Evolutionary conservation across 139 green algal species (phyloP).

Genomic region (Closterium sp.): DNA sequence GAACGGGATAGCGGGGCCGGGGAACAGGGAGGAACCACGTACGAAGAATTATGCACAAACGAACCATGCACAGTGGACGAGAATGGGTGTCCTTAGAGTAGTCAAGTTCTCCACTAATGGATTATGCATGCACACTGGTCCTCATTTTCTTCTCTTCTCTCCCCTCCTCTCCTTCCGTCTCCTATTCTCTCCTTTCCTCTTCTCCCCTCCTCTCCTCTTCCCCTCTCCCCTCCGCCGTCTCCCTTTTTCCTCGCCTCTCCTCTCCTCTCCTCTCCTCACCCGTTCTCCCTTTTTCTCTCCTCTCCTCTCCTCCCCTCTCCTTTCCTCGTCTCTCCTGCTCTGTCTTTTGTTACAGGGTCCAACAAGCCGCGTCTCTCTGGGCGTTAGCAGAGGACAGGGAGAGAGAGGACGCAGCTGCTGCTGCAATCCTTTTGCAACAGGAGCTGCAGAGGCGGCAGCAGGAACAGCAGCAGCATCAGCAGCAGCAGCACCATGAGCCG

Average conservation of each 20-base stretch:
- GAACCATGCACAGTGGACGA: too few species aligned
- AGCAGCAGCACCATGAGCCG: neutral
- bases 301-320: neutral
- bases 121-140: too few species aligned
- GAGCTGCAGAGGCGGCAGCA: neutral
- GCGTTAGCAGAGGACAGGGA: neutral
- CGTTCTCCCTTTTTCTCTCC: neutral
- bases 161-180: neutral
- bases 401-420: neutral
- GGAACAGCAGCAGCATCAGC: neutral
- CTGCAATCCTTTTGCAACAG: neutral
- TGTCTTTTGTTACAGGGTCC: neutral
- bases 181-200: too few species aligned
- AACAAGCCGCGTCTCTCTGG: neutral
- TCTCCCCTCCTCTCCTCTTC: too few species aligned
- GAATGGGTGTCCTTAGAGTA: too few species aligned
- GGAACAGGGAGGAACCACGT: too few species aligned
- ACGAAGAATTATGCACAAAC: too few species aligned
- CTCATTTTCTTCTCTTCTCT: neutral
- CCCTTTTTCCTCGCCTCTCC: too few species aligned
- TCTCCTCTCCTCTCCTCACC: too few species aligned
- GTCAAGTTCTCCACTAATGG: too few species aligned
- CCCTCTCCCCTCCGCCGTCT: too few species aligned
- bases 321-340: neutral
- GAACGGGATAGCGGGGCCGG: too few species aligned